Evolutionary conservation across 306 rosid genomes (phyloP).

Genomic region (Macrotyloma uniflorum): DNA sequence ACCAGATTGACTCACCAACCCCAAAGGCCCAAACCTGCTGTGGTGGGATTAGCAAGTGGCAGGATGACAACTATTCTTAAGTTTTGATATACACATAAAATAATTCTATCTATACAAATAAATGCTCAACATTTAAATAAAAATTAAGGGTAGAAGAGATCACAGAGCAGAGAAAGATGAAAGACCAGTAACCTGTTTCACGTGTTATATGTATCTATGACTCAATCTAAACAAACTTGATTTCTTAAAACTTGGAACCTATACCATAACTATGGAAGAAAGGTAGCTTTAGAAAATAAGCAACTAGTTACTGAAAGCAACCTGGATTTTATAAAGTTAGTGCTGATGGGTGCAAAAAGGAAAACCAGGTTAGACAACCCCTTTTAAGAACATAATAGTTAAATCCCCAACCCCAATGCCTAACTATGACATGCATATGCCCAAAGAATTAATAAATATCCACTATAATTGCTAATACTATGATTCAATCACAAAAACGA

Average conservation of each 20-base stretch:
- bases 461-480: neutral
- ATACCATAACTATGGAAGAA: slow-evolving; percentile 15
- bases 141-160: neutral
- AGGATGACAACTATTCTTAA: no score
- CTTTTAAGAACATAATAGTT: slow-evolving; percentile 13
- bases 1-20: neutral
- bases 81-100: neutral
- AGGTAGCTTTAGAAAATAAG: slow-evolving; percentile 9
- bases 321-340: neutral
- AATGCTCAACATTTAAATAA: neutral
- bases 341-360: neutral
- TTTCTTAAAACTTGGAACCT: slow-evolving; percentile 7
- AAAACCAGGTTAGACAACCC: slow-evolving; percentile 3
- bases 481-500: neutral
- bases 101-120: neutral
- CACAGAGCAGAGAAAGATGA: neutral
- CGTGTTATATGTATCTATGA: neutral
- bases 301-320: slow-evolving; percentile 18
- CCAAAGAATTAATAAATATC: neutral
- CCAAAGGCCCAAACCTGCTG: neutral
- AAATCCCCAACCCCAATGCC: slow-evolving; percentile 1
- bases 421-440: neutral
- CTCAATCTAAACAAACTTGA: neutral
- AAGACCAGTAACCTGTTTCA: neutral
- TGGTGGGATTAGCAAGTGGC: neutral